phyloP scores from a whole-genome alignment of 768 basidiomycete species.

The Guyanaporus albipodus region DNA sequence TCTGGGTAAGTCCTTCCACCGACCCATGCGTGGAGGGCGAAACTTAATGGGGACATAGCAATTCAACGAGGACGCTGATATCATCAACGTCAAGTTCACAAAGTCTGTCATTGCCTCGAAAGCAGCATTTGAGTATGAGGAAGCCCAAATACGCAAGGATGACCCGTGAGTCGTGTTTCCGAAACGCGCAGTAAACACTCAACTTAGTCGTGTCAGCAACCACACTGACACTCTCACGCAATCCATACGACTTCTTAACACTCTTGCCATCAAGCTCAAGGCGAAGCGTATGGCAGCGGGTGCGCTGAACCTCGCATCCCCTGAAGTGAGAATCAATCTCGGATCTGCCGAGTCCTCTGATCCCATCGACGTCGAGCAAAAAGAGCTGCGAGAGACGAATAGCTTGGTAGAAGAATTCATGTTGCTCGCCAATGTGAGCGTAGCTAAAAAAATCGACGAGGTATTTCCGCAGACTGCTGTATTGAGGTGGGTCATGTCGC shows the following conservation, averaged over 20 bases:
- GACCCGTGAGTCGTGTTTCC: constrained; percentile 58
- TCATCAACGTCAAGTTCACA: constrained; percentile 85
- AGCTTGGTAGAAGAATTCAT: constrained; percentile 98
- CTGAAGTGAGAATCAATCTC: constrained; percentile 95
- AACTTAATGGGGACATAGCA: constrained; percentile 54
- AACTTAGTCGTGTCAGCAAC: constrained; percentile 42
- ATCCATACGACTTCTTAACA: constrained; percentile 85
- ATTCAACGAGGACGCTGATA: constrained; percentile 82
- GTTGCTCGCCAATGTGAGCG: constrained; percentile 95
- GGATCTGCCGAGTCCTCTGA: constrained; percentile 92
- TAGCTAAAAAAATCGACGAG: constrained; percentile 88
- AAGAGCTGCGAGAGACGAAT: constrained; percentile 89
- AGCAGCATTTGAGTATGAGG: constrained; percentile 94
- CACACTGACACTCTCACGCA: constrained; percentile 77
- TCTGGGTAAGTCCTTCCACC: constrained; percentile 66
- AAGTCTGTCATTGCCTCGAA: constrained; percentile 98
- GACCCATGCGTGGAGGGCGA: background rate
- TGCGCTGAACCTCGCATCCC: constrained; percentile 96
- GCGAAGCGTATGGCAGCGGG: constrained; percentile 88
- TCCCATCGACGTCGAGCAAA: constrained; percentile 96
- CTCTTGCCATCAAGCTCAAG: constrained; percentile 80
- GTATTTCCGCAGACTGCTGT: constrained; percentile 96
- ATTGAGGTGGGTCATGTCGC: constrained; percentile 49
- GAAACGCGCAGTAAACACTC: background rate
- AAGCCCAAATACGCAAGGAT: constrained; percentile 92